Evolutionary conservation across 169 alveolate genomes (phyloP), one percentile per base, ranked within the genome.

Genomic region (Plasmodium falciparum): DNA sequence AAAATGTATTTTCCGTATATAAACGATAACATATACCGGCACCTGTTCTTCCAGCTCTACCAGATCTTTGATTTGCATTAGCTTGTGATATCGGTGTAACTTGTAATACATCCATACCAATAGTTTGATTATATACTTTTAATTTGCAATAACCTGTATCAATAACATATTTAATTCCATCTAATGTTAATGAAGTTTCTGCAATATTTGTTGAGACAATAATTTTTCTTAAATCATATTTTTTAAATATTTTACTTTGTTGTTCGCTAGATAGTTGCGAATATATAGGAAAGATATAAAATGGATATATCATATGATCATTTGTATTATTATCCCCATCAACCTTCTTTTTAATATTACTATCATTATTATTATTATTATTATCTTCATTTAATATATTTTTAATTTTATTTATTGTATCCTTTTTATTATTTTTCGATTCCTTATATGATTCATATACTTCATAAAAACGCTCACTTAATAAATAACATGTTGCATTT

Each of bases 201-300:
- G 99, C 99, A 71, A 99, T 99, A 94, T 99, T 99, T 22, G 99
- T 99, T 7, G 99, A 99, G 17, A 99, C 99, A 7, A 99, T 98
- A 58, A 99, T 98, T 92, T 98, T 95, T 70, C 96, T 67, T 72
- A 93, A 89, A 33, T 92, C 95, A 85, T 91, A 94, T 80, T 91
- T 93, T 88, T 93, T 89, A 76, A 94, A 94, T 63, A 94, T 94
- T 43, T 91, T 91, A 56, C 92, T 93, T 61, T 99, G 99, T 76
- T 98, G 96, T 89, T 99, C 99, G 54, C 99, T 96, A 2, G 99
- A 99, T 45, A 99, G 95, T 95, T 98, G 98, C 9, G 99, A 97
- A 95, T 99, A 99, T 61, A 99, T 99, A 12, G 99, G 99, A 66
- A 99, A 94, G 1, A 98, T 98, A 49, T 95, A 94, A 73, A 97